Evolutionary conservation across 768 basidiomycete species (phyloP).

Genomic region (Suillus subaureus): DNA sequence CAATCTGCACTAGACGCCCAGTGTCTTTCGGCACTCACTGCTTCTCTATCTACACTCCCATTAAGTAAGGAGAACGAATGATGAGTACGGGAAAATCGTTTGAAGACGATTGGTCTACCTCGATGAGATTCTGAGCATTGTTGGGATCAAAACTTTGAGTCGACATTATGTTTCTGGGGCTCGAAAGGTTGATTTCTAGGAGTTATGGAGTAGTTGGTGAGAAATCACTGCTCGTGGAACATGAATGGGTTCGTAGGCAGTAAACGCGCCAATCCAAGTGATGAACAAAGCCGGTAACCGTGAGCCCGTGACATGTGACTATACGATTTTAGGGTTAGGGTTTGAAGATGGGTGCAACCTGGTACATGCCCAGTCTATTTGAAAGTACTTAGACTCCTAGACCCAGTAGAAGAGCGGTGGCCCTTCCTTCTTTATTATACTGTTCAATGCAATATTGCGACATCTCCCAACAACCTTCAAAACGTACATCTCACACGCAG

Average conservation of each 20-base stretch:
- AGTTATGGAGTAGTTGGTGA: not conserved
- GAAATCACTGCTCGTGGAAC: conserved; percentile 3
- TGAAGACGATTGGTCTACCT: conserved; percentile 52
- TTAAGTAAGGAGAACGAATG: conserved; percentile 1
- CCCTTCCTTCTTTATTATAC: not conserved
- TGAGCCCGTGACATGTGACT: not conserved
- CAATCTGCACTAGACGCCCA: conserved; percentile 11
- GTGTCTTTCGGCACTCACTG: conserved; percentile 58
- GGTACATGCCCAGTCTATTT: not conserved
- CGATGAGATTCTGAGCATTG: conserved; percentile 87
- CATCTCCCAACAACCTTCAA: not conserved
- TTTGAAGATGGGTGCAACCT: not conserved
- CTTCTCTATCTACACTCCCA: conserved; percentile 80
- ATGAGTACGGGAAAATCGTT: not conserved
- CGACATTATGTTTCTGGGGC: conserved; percentile 40
- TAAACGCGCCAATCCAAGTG: no score
- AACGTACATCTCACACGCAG: not conserved
- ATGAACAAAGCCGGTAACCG: no score
- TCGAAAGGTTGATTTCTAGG: not conserved
- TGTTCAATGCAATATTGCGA: not conserved
- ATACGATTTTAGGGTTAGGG: conserved; percentile 21
- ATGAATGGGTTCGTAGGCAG: not conserved
- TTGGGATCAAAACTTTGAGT: conserved; percentile 76
- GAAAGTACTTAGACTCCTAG: not conserved
- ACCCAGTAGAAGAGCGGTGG: not conserved